phyloP scores from a whole-genome alignment of 2,329 filamentous ascomycete genomes.

The Cytospora piceicola region DNA sequence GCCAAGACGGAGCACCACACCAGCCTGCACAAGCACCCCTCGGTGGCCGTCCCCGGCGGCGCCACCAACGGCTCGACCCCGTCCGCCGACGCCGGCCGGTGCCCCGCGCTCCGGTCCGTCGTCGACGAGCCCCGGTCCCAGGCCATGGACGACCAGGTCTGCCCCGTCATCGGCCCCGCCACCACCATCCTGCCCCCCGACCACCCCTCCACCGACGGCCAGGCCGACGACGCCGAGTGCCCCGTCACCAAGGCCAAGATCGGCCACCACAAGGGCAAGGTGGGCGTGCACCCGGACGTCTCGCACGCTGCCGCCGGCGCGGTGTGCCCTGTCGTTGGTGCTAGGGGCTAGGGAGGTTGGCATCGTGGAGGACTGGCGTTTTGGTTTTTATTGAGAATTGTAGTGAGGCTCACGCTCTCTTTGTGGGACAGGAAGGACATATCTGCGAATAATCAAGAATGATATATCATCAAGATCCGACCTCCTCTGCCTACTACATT shows the following conservation, averaged over 20 bases:
- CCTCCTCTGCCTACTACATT: too few species aligned
- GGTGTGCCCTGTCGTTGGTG: constrained; percentile 46
- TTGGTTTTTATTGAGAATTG: neutral
- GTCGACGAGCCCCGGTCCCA: constrained; percentile 44
- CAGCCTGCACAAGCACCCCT: constrained; percentile 46
- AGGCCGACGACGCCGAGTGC: constrained; percentile 43
- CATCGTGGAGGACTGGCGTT: neutral
- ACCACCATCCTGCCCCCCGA: constrained; percentile 48
- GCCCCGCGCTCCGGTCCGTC: constrained; percentile 42
- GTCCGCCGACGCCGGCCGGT: constrained; percentile 43
- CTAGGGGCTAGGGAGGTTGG: constrained; percentile 32
- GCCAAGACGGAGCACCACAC: constrained; percentile 47
- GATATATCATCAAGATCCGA: too few species aligned
- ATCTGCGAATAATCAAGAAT: too few species aligned
- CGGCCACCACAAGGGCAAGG: constrained; percentile 48
- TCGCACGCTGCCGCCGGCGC: constrained; percentile 37
- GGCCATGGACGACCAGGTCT: constrained; percentile 48
- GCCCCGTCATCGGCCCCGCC: constrained; percentile 48
- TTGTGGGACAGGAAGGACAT: too few species aligned
- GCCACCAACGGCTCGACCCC: constrained; percentile 31
- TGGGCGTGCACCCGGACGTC: constrained; percentile 43
- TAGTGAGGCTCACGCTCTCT: neutral
- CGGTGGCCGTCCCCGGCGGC: constrained; percentile 38
- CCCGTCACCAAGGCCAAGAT: constrained; percentile 49
- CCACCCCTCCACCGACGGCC: constrained; percentile 41